Evolutionary conservation across 768 basidiomycete genomes (phyloP), one percentile per base, ranked within the genome.

Genomic region (Tylopilus felleus): DNA sequence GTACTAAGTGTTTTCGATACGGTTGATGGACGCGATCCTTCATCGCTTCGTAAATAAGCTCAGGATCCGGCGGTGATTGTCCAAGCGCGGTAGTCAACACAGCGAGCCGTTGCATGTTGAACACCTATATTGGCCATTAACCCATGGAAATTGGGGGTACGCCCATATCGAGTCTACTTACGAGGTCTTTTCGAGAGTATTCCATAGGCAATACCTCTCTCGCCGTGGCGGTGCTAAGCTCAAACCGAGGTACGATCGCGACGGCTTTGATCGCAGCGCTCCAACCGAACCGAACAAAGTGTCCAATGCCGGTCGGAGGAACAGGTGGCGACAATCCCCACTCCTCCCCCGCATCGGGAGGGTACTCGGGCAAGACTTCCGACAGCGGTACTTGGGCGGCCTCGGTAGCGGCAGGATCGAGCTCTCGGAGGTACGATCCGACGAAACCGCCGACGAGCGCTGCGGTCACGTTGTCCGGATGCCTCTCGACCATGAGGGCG

Each of bases 11-110:
- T 71, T 87, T 93, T 28, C 97, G 85, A 69, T 98, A 98, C 1
- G 97, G 97, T 68, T 99, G 97, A 69, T 99, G 97, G 14, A 99
- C 81, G 49, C 90, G 85, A 73, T 99, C 97, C 66, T 98, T 96
- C 97, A 98, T 98, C 2, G 96, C 96, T 68, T 98, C 96, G 71
- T 96, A 98, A 53, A 98, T 98, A n/a, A 99, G 83, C 21, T 86
- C 90, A 0, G 97, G 85, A 67, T 99, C 93, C 1, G 95, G 95
- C 1, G 97, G 96, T 12, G 86, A 83, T 64, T 88, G 86, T 4
- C 84, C 88, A 12, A 99, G 81, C 1, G 97, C 95, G 3, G 94
- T 96, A 1, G 96, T 98, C 51, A 99, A 79, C 27, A 99, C 97
- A 0, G 96, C 97, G 14, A 99, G 76, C 21, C 97, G 84, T 71